Base-by-base conservation (phyloP, 345 rosid genomes). In the Gossypium sturtianum region DNA sequence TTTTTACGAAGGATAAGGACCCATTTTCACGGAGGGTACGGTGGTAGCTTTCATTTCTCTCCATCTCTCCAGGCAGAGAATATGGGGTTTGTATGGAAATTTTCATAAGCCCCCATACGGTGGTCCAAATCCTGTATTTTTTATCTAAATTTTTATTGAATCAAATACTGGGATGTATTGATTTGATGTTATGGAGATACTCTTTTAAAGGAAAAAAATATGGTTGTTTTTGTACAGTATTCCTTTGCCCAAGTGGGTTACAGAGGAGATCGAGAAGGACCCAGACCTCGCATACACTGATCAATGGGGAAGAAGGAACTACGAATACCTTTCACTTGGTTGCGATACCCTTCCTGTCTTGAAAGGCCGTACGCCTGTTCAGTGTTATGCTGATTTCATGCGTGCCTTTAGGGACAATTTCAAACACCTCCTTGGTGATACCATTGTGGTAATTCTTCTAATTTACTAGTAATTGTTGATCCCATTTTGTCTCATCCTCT, bases 251-350 rank as follows among this genome's bases (percentile, higher is more conserved):
- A 80, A 84, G 73, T 95, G 99, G 99, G 98, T 79, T 45, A 77
- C 80, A 76, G 98, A 93, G 68, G 98, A 93, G 87, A 82, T 91
- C 10, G 84, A 89, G 7, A 85, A 80, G 20, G 96, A 95, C 47
- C 89, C 74, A 16, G 88, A 93, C 23, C 93, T 95, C 69, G 98
- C 93, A n/a, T 95, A 93, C 67, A 95, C 99, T 38, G 99, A 95
- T 81, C 99, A 95, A 66, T 95, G 99, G 99, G 97, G 97, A 57
- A 89, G 97, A 82, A 91, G 99, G 82, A 95, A 93, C 82, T 83
- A 86, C 49, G 99, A 95, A 79, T 90, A 91, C 65, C 3, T 93
- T 68, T 93, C 99, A 23, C 93, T 95, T 52, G 99, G 99, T 2
- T 90, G 94, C 78, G 99, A 95, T 76, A 89, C 89, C 65, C 83